Percentiles rank a stretch among this genome's conserved stretches.
Conservation (phyloP, 768 basidiomycete species). For the Termitomyces eurrhizus region DNA sequence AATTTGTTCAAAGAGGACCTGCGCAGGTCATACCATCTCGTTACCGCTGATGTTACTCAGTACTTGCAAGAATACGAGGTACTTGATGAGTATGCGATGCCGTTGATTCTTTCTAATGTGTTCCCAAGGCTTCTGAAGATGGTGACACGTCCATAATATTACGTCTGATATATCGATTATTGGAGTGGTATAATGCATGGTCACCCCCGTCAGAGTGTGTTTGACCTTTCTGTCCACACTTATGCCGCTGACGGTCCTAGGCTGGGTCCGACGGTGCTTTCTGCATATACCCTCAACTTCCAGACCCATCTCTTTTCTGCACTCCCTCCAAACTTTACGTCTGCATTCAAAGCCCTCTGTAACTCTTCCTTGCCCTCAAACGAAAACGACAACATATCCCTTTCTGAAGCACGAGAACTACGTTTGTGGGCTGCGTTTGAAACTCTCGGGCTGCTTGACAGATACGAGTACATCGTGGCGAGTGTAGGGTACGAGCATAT, state of each 20-base stretch:
- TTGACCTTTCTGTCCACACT: not conserved
- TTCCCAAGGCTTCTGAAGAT: constrained; percentile 39
- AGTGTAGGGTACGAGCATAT: constrained; percentile 86
- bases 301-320: constrained; percentile 72
- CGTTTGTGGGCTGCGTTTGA: constrained; percentile 61
- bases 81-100: not conserved
- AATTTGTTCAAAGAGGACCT: constrained; percentile 49
- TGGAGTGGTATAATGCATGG: constrained; percentile 79
- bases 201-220: constrained; percentile 61
- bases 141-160: constrained; percentile 39
- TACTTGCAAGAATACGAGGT: constrained; percentile 67
- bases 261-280: constrained; percentile 43
- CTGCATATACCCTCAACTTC: constrained; percentile 62
- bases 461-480: constrained; percentile 80
- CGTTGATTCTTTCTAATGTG: not conserved
- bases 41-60: constrained; percentile 54
- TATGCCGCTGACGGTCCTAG: constrained; percentile 30
- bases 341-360: constrained; percentile 66
- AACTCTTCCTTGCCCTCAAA: constrained; percentile 48
- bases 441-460: constrained; percentile 69
- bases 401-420: constrained; percentile 19
- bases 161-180: constrained; percentile 52
- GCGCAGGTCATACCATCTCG: constrained; percentile 51
- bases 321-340: constrained; percentile 64
- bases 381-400: constrained; percentile 16